phyloP scores from a whole-genome alignment of 192 early-diverging fungal genomes.

The Coemansia sp. region DNA sequence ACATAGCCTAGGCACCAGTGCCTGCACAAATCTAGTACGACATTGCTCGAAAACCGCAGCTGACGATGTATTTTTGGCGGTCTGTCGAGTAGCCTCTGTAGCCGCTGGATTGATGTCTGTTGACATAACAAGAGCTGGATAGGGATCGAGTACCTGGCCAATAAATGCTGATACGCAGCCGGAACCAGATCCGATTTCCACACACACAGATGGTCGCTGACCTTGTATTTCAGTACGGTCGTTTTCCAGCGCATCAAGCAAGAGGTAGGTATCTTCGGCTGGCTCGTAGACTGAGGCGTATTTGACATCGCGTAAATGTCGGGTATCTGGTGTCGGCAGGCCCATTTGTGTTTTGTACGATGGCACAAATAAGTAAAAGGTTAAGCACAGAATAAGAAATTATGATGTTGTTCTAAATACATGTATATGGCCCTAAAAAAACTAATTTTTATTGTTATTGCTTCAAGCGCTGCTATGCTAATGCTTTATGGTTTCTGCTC shows the following conservation, averaged over 20 bases:
- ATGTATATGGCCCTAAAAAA: no score
- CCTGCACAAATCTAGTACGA: constrained; percentile 62
- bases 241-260: constrained; percentile 89
- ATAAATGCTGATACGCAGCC: constrained; percentile 87
- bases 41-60: constrained; percentile 61
- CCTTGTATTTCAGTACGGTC: constrained; percentile 61
- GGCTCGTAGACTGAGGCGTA: constrained; percentile 85
- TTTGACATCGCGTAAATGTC: constrained; percentile 66
- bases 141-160: constrained; percentile 28
- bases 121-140: constrained; percentile 49
- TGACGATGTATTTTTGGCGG: constrained; percentile 59
- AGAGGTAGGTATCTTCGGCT: constrained; percentile 90
- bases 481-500: no score
- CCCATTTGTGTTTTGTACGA: constrained; percentile 18
- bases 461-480: no score
- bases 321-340: constrained; percentile 76
- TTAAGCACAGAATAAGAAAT: no score
- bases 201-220: constrained; percentile 65
- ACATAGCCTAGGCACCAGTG: constrained; percentile 58
- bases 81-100: constrained; percentile 64
- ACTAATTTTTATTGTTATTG: no score
- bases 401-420: no score
- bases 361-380: not conserved
- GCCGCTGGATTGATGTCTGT: constrained; percentile 88
- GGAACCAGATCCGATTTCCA: constrained; percentile 90